These are phyloP conservation scores for Entomortierella lignicola DNA, from an alignment of 192 early-diverging fungal species.

Conservation along the genomic window DNA sequence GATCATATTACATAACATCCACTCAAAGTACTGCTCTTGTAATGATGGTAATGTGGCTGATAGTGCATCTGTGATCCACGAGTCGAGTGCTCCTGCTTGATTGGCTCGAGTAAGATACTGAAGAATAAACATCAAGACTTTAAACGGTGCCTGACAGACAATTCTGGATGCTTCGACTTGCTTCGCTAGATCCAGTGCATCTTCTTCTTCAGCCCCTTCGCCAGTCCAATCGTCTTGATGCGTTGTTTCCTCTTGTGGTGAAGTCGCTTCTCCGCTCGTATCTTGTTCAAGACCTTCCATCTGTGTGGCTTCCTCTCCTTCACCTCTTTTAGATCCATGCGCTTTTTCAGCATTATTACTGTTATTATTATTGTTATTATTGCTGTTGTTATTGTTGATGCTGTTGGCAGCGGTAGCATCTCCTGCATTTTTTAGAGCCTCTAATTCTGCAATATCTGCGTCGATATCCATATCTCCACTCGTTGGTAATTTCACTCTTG, in stretches of 20 bases:
- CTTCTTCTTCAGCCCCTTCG: slow-evolving; percentile 1
- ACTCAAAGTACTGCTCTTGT: slow-evolving; percentile 40
- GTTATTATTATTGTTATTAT: not conserved
- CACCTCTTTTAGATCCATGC: not conserved
- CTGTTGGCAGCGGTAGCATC: not conserved
- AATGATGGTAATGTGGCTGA: slow-evolving; percentile 25
- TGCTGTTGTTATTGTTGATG: no score
- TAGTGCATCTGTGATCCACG: slow-evolving; percentile 45
- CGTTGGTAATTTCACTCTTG: not conserved
- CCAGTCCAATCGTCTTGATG: not conserved
- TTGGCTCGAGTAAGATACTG: slow-evolving; percentile 35
- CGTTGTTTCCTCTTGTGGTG: not conserved
- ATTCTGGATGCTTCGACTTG: slow-evolving; percentile 17
- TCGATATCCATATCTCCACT: slow-evolving; percentile 4
- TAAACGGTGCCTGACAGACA: slow-evolving; percentile 37
- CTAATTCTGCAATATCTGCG: not conserved
- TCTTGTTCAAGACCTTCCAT: not conserved
- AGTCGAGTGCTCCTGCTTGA: slow-evolving; percentile 29
- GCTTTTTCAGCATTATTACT: not conserved
- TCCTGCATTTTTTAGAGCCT: not conserved
- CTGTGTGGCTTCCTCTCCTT: not conserved
- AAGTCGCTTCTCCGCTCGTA: not conserved
- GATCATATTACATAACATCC: slow-evolving; percentile 19
- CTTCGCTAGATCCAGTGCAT: slow-evolving; percentile 26
- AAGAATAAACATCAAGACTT: slow-evolving; percentile 33